Evolutionary conservation across 1,284 basidiomycete species (phyloP).

Genomic region (Leccinum cinnamomeum): DNA sequence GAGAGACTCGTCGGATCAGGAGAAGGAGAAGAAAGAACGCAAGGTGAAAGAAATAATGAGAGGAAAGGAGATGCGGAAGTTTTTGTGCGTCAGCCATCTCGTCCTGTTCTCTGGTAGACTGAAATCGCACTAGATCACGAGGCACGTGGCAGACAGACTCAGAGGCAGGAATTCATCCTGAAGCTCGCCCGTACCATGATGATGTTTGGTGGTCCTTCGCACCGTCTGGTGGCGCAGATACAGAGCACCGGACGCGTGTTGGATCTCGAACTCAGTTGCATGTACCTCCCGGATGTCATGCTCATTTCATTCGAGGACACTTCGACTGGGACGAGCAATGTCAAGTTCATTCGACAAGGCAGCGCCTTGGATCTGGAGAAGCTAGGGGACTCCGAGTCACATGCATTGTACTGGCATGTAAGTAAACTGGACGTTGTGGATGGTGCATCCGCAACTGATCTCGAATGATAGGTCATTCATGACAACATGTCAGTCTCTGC

Average conservation of each 20-base stretch:
- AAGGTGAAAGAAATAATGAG: constrained; percentile 41
- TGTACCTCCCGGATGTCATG: constrained; percentile 87
- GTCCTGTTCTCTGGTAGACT: background rate
- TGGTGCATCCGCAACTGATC: constrained; percentile 1
- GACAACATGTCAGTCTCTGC: constrained; percentile 83
- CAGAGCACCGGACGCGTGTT: constrained; percentile 84
- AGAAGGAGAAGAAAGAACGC: constrained; percentile 27
- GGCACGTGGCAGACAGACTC: constrained; percentile 74
- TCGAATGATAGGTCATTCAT: constrained; percentile 66
- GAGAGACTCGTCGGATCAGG: constrained; percentile 18
- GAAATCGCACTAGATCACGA: constrained; percentile 64
- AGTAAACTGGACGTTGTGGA: constrained; percentile 14
- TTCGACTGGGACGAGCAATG: constrained; percentile 81
- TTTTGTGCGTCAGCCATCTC: constrained; percentile 51
- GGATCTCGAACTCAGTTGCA: constrained; percentile 80
- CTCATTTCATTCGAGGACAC: constrained; percentile 83
- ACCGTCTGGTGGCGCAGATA: constrained; percentile 86
- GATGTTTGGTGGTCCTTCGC: constrained; percentile 94
- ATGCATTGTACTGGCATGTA: constrained; percentile 81
- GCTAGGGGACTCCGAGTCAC: constrained; percentile 60
- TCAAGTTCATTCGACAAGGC: constrained; percentile 82
- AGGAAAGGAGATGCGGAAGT: constrained; percentile 62
- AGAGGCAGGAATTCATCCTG: constrained; percentile 87
- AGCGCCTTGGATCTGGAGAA: constrained; percentile 78
- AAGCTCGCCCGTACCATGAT: constrained; percentile 89